phyloP scores from a whole-genome alignment of 371 early-diverging fungal species.

The Thermomucor indicae-seudaticae region DNA sequence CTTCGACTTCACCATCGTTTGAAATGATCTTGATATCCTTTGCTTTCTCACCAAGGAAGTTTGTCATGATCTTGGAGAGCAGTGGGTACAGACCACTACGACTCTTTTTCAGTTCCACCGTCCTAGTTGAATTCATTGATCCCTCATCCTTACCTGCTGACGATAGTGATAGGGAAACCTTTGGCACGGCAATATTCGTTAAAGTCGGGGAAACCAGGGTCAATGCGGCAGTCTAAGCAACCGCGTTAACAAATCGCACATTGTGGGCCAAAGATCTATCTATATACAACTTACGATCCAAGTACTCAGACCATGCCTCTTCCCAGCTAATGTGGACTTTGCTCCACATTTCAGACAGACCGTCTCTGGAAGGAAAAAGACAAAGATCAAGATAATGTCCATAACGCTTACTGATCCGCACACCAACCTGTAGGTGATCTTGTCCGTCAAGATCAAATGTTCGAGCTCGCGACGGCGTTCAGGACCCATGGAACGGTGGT shows the following conservation, averaged over 20 bases:
- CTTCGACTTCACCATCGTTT: constrained; percentile 40
- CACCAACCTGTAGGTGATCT: constrained; percentile 36
- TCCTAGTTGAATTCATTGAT: neutral
- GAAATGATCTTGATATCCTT: constrained; percentile 43
- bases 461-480: constrained; percentile 38
- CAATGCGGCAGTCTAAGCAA: constrained; percentile 29
- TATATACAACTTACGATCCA: constrained; percentile 31
- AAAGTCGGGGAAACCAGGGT: constrained; percentile 50
- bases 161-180: constrained; percentile 47
- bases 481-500: constrained; percentile 37
- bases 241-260: neutral
- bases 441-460: constrained; percentile 32
- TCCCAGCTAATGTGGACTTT: constrained; percentile 57
- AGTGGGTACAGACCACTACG: constrained; percentile 47
- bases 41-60: constrained; percentile 40
- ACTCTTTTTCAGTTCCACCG: neutral
- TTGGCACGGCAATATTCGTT: constrained; percentile 42
- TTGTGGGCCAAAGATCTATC: neutral
- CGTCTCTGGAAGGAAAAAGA: constrained; percentile 21
- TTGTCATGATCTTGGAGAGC: constrained; percentile 38
- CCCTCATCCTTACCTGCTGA: constrained; percentile 53
- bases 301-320: constrained; percentile 51
- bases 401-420: no score
- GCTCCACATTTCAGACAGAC: constrained; percentile 53
- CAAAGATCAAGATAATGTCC: neutral